Base-by-base conservation (phyloP, 2,329 filamentous ascomycete species). In the Sporothrix protearum region DNA sequence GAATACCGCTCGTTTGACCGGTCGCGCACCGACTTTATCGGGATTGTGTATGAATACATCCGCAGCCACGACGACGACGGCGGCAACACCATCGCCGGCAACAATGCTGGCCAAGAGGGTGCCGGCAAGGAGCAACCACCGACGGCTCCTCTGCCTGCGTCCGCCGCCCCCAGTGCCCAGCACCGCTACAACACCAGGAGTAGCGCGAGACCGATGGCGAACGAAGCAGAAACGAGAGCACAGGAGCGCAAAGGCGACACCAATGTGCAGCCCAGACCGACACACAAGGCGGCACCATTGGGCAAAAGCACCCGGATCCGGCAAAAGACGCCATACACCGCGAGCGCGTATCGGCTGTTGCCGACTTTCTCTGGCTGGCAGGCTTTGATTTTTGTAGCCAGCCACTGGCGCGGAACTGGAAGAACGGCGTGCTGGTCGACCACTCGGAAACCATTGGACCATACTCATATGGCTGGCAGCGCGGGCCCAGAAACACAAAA, bases 21-120 rank as follows among this genome's bases (percentile, higher is more conserved):
- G 53, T n/a, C 39, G 22, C 45, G 64, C 30, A 68, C 9, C n/a
- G 70, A 71, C n/a, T 71, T 68, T 63, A 53, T 63, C 12, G 64
- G 39, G 1, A 71, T 71, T 45, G 70, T 71, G 64, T 71, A 71
- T 55, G 70, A 71, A 61, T 71, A 71, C 64, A 63, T 71, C 10
- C 51, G 19, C 1, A 61, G 63, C 42, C 36, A 61, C 30, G 53
- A 71, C 63, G 45, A 45, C 39, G 39, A 45, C 39, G 33, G 33
- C 8, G 33, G 33, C 4, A 8, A 8, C 33, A 45, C 9, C 39
- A 45, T 12, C 7, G 36, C 6, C 36, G 6, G 10, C 2, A 45
- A 14, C 8, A 36, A 36, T 36, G 33, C 33, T 59, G 69, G 66
- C 10, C 10, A 45, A 22, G 16, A 30, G 33, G 36, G 47, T 36